phyloP scores from a whole-genome alignment of 495 filamentous ascomycete species.

The Tetracladium marchalianum region DNA sequence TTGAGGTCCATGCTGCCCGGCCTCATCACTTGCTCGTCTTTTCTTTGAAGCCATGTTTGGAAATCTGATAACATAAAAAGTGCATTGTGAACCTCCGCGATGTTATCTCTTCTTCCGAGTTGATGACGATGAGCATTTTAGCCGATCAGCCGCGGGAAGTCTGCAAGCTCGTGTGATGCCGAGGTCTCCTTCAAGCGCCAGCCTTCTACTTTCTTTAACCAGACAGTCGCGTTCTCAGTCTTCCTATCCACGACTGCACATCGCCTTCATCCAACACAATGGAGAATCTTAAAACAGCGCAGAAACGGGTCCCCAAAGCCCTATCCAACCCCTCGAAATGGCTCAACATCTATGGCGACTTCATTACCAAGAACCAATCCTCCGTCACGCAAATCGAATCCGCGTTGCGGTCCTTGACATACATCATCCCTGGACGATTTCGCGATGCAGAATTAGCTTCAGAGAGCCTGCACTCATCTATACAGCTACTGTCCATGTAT shows the following conservation, averaged over 20 bases:
- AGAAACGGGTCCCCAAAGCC: conserved; percentile 4
- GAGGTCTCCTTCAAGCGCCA: too few species aligned
- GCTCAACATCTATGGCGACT: conserved; percentile 75
- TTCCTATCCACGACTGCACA: neutral
- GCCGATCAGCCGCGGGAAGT: too few species aligned
- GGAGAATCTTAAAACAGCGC: conserved; percentile 10
- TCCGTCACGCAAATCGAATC: conserved; percentile 91
- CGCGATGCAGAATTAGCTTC: conserved; percentile 90
- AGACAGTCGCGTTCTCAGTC: neutral
- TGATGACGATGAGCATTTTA: too few species aligned
- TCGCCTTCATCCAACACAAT: conserved; percentile 3
- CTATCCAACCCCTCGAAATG: conserved; percentile 58
- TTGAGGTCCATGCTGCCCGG: neutral
- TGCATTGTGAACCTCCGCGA: too few species aligned
- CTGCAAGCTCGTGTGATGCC: too few species aligned
- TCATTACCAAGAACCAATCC: conserved; percentile 87
- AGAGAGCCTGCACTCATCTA: conserved; percentile 79
- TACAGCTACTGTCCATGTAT: conserved; percentile 87
- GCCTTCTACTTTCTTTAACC: neutral
- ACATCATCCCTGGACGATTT: conserved; percentile 92
- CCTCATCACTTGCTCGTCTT: conserved; percentile 5
- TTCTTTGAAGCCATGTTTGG: conserved; percentile 13
- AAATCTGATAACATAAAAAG: neutral
- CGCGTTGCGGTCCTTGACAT: conserved; percentile 79
- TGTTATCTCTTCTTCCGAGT: too few species aligned